Percentiles rank a stretch among this genome's conserved stretches.
Evolutionary conservation across 192 early-diverging fungal species (phyloP).

Genomic region (Blastocladiella britannica): DNA sequence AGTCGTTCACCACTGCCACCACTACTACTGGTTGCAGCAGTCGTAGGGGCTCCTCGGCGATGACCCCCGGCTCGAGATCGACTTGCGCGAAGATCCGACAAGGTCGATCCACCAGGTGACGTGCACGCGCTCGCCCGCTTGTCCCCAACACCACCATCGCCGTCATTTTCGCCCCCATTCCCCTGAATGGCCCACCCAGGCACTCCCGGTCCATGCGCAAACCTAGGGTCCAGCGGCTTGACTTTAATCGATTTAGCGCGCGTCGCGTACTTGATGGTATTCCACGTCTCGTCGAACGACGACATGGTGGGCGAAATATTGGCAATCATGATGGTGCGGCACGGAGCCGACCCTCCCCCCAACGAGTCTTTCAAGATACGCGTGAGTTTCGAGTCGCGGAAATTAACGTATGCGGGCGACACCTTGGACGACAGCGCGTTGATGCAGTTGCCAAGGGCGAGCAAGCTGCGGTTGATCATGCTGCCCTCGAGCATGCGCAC

Average conservation of each 20-base stretch:
- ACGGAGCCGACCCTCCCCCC: conserved; percentile 71
- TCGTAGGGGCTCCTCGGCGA: no score
- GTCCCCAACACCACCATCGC: no score
- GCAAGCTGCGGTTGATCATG: conserved; percentile 76
- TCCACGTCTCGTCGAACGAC: conserved; percentile 67
- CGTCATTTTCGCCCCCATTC: no score
- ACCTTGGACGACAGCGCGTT: conserved; percentile 65
- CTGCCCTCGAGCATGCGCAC: conserved; percentile 81
- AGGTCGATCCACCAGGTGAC: no score
- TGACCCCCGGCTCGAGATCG: no score
- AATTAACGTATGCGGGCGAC: conserved; percentile 57
- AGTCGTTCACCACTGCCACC: no score
- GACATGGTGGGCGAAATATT: conserved; percentile 61
- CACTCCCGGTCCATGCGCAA: no score
- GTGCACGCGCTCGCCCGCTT: no score
- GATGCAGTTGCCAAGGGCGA: conserved; percentile 82
- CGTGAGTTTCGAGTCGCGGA: conserved; percentile 91
- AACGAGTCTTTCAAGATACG: conserved; percentile 80
- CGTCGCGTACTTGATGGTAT: conserved; percentile 85
- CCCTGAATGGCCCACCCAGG: no score
- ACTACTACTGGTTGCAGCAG: no score
- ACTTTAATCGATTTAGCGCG: conserved; percentile 76
- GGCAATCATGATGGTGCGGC: conserved; percentile 73
- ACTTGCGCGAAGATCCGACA: no score
- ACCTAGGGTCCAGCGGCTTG: no score